phyloP scores from a whole-genome alignment of 805 yeast genomes.

The Candida boleticola region DNA sequence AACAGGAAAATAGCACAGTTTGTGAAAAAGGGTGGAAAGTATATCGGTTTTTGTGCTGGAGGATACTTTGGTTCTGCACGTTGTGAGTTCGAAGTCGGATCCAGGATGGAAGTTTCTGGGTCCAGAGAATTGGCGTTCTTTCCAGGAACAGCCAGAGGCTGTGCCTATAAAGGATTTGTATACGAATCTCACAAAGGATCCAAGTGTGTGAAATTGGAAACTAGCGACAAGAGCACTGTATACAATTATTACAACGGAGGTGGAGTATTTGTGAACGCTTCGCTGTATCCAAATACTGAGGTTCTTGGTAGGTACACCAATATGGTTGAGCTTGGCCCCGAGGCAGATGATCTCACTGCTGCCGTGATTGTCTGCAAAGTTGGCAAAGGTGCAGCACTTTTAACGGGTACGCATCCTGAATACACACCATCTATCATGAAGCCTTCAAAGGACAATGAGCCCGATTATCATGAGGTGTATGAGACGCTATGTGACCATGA shows the following conservation, averaged over 20 bases:
- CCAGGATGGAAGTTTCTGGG: constrained; percentile 77
- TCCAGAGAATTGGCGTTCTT: constrained; percentile 76
- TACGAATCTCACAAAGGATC: constrained; percentile 81
- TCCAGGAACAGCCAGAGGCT: constrained; percentile 82
- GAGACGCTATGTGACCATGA: constrained; percentile 26
- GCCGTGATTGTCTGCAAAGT: constrained; percentile 69
- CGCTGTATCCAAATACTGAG: constrained; percentile 56
- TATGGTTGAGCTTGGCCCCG: constrained; percentile 48
- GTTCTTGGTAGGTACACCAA: constrained; percentile 70
- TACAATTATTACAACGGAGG: constrained; percentile 84
- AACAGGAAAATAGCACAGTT: constrained; percentile 58
- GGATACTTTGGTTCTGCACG: constrained; percentile 77
- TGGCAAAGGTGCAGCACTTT: constrained; percentile 73
- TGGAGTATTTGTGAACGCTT: constrained; percentile 76
- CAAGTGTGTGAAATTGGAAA: constrained; percentile 47
- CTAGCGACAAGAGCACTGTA: constrained; percentile 23
- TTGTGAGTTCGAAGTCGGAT: constrained; percentile 83
- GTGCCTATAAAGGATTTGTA: constrained; percentile 75
- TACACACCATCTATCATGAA: constrained; percentile 56
- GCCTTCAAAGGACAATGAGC: constrained; percentile 25
- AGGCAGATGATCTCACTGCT: constrained; percentile 41
- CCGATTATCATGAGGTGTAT: constrained; percentile 28
- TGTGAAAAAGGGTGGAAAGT: constrained; percentile 77
- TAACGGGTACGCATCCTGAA: constrained; percentile 91
- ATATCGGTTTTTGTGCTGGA: constrained; percentile 92